These are phyloP conservation scores for Acer campestre DNA, from an alignment of 345 rosid species.

Conservation along the genomic window DNA sequence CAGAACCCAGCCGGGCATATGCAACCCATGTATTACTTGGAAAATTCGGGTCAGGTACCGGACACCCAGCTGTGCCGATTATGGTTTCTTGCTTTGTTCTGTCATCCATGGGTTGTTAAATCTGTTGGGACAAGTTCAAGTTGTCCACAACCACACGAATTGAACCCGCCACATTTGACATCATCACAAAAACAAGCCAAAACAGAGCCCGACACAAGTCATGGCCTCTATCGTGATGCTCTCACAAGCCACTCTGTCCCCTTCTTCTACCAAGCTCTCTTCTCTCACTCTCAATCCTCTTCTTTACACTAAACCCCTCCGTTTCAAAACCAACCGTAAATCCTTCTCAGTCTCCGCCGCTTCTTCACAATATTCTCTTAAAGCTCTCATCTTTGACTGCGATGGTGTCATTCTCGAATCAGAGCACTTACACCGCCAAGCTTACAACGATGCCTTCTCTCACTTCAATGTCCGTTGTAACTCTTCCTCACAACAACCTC, in stretches of 20 bases:
- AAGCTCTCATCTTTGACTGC: slow-evolving; percentile 89
- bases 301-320: slow-evolving; percentile 24
- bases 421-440: slow-evolving; percentile 90
- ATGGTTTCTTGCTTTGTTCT: no score
- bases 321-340: slow-evolving; percentile 26
- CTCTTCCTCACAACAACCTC: slow-evolving; percentile 50
- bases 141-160: slow-evolving; percentile 23
- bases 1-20: no score
- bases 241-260: slow-evolving; percentile 14
- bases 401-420: slow-evolving; percentile 95
- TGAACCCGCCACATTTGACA: slow-evolving; percentile 15
- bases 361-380: slow-evolving; percentile 43
- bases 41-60: no score
- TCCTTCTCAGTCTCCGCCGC: slow-evolving; percentile 38
- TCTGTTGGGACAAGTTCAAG: background rate
- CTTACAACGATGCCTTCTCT: slow-evolving; percentile 90
- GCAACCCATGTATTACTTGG: no score
- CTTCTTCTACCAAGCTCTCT: slow-evolving; percentile 29
- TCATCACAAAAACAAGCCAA: background rate
- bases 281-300: slow-evolving; percentile 17
- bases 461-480: slow-evolving; percentile 76
- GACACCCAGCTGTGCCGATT: no score
- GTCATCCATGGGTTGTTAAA: background rate
- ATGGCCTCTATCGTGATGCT: slow-evolving; percentile 25
- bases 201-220: background rate